These are phyloP conservation scores for Fusarium pseudonygamai DNA, from an alignment of 2,329 filamentous ascomycete genomes.

Conservation along the genomic window DNA sequence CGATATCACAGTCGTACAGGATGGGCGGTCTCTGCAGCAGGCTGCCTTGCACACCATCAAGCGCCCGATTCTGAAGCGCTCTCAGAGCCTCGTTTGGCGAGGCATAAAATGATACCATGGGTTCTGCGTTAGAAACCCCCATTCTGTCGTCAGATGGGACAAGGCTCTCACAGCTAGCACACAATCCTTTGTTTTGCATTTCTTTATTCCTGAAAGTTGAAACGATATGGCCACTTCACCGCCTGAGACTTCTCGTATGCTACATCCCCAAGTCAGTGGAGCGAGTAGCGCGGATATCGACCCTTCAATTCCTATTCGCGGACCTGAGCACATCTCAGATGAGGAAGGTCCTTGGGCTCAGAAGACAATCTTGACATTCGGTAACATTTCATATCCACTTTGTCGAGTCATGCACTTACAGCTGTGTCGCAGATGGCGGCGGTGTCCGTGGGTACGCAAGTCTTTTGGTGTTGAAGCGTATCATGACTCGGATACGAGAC, in stretches of 20 bases:
- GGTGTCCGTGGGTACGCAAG: background rate
- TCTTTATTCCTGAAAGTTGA: background rate
- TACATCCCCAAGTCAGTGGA: fast-evolving
- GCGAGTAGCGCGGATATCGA: fast-evolving
- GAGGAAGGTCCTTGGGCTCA: background rate
- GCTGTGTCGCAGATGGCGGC: background rate
- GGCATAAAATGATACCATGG: background rate
- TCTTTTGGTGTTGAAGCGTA: background rate
- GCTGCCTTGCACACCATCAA: background rate
- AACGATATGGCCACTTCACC: fast-evolving
- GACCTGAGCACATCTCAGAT: background rate
- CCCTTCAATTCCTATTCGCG: background rate
- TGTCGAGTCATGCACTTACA: no score
- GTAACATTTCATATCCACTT: background rate
- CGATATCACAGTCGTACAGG: background rate
- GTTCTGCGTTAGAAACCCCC: background rate
- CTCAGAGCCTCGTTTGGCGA: background rate
- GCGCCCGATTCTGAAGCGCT: fast-evolving
- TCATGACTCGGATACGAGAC: background rate
- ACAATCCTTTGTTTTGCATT: background rate
- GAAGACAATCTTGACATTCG: background rate
- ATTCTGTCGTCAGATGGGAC: background rate
- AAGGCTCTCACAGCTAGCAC: background rate
- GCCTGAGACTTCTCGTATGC: fast-evolving
- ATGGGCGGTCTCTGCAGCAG: background rate